Conservation (phyloP, 352 stramenopile species). For the Blastocystis sp. region DNA sequence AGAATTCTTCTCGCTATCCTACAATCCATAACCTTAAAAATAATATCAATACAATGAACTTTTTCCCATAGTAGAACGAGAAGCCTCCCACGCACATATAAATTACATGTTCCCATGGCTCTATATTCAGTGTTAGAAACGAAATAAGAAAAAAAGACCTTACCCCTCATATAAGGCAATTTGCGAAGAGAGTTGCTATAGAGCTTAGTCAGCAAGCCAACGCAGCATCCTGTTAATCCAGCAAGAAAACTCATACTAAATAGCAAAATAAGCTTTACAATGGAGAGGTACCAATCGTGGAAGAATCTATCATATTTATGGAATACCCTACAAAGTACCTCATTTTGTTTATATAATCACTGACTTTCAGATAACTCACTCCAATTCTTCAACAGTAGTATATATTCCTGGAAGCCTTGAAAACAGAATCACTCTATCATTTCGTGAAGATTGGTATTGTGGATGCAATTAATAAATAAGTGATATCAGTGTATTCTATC, state of each 20-base stretch:
- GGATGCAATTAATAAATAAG: too few relatives aligned
- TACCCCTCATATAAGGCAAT: constrained; percentile 56
- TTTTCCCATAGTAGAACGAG: constrained; percentile 51
- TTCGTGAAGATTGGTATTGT: too few relatives aligned
- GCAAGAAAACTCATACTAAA: constrained; percentile 51
- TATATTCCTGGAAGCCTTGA: too few relatives aligned
- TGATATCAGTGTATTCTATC: too few relatives aligned
- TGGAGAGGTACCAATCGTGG: background rate
- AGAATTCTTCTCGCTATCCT: constrained; percentile 31
- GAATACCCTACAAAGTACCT: background rate
- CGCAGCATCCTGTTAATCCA: constrained; percentile 44
- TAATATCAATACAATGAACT: constrained; percentile 27
- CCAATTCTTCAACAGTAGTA: too few relatives aligned
- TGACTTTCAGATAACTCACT: too few relatives aligned
- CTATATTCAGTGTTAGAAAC: background rate
- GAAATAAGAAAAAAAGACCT: background rate
- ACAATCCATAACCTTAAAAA: background rate
- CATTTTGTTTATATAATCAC: too few relatives aligned
- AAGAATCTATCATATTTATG: background rate
- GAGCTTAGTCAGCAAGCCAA: constrained; percentile 48
- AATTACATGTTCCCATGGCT: constrained; percentile 59
- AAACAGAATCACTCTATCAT: too few relatives aligned
- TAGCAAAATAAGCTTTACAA: background rate
- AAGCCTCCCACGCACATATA: constrained; percentile 50
- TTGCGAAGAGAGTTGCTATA: constrained; percentile 51